A percentile compares a stretch with the other conserved stretches of the same genome.
These are phyloP conservation scores for Sodiomyces alkalinus DNA, from an alignment of 2,329 filamentous ascomycete genomes.

Conservation along the genomic window DNA sequence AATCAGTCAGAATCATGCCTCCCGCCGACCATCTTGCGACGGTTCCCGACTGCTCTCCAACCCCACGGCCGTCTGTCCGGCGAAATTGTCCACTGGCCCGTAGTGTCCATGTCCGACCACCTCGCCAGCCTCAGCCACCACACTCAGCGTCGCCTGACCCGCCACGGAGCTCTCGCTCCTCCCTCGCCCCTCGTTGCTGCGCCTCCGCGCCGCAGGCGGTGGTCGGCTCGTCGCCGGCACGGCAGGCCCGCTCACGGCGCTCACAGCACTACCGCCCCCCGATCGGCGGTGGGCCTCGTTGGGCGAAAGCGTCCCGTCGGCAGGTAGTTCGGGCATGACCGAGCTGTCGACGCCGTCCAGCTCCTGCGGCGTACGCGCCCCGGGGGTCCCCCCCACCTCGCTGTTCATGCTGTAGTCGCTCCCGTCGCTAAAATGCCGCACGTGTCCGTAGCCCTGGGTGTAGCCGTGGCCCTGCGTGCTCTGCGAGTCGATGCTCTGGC, in stretches of 20 bases:
- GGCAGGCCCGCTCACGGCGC: background rate
- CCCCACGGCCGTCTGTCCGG: slow-evolving; percentile 24
- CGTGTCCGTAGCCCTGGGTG: slow-evolving; percentile 15
- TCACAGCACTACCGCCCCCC: slow-evolving; percentile 1
- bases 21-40: too few relatives aligned
- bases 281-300: too few relatives aligned
- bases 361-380: too few relatives aligned
- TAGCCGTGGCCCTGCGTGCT: slow-evolving; percentile 6
- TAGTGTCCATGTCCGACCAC: slow-evolving; percentile 28
- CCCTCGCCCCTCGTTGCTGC: slow-evolving; percentile 3
- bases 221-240: background rate
- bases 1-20: too few relatives aligned
- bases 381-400: too few relatives aligned
- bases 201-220: background rate
- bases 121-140: slow-evolving; percentile 30
- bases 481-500: slow-evolving; percentile 23
- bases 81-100: slow-evolving; percentile 21
- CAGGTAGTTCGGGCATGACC: slow-evolving; percentile 21
- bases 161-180: slow-evolving; percentile 10
- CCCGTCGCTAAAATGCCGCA: slow-evolving; percentile 25
- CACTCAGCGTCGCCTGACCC: slow-evolving; percentile 9
- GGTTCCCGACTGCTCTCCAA: slow-evolving; percentile 1
- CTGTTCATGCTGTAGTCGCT: slow-evolving; percentile 24
- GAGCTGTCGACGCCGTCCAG: slow-evolving; percentile 18
- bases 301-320: too few relatives aligned